Evolutionary conservation across 2,329 filamentous ascomycete species (phyloP).

Genomic region (Mycosphaerella sp.): DNA sequence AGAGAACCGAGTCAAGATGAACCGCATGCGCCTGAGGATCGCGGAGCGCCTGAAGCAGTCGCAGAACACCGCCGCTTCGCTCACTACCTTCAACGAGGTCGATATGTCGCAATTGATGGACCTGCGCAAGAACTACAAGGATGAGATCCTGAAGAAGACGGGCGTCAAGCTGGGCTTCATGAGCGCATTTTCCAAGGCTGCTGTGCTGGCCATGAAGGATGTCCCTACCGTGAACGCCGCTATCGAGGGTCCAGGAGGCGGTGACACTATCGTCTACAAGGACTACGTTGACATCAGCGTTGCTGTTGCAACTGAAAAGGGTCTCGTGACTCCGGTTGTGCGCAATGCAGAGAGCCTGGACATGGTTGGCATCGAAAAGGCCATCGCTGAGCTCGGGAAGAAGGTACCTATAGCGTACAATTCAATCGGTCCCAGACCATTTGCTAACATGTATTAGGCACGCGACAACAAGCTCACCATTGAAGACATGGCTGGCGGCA

Average conservation of each 20-base stretch:
- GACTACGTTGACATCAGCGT: constrained; percentile 98
- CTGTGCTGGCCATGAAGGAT: constrained; percentile 86
- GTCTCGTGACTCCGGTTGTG: constrained; percentile 91
- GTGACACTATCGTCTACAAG: constrained; percentile 95
- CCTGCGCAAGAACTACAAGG: constrained; percentile 95
- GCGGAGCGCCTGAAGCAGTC: constrained; percentile 98
- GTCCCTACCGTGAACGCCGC: constrained; percentile 93
- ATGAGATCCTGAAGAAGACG: constrained; percentile 90
- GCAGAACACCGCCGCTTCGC: constrained; percentile 92
- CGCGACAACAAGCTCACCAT: constrained; percentile 95
- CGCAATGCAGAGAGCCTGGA: constrained; percentile 87
- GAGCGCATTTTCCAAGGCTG: constrained; percentile 91
- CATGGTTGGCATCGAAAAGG: constrained; percentile 79
- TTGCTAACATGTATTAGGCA: constrained; percentile 50
- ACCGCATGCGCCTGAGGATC: constrained; percentile 96
- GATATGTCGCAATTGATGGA: constrained; percentile 99
- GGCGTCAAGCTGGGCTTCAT: constrained; percentile 99
- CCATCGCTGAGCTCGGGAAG: constrained; percentile 89
- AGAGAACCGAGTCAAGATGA: constrained; percentile 97
- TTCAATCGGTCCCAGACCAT: constrained; percentile 4
- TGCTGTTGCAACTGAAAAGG: constrained; percentile 95
- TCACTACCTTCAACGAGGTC: constrained; percentile 98
- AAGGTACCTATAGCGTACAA: constrained; percentile 62
- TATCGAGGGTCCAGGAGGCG: constrained; percentile 89
- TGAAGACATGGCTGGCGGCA: constrained; percentile 98